phyloP scores from a whole-genome alignment of 768 basidiomycete species.

The Stropharia rugosoannulata region DNA sequence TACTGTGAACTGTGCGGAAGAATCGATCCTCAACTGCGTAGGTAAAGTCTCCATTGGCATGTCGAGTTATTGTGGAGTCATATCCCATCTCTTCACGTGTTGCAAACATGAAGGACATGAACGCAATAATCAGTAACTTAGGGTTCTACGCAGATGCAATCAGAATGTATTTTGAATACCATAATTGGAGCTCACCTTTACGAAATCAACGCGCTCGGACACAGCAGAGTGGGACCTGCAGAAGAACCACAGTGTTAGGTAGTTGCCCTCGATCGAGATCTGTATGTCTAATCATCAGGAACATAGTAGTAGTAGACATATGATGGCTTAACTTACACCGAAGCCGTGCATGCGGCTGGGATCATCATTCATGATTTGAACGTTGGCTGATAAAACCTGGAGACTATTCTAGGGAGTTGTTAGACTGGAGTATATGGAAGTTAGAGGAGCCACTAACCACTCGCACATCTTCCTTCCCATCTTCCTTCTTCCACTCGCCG shows the following conservation, averaged over 20 bases:
- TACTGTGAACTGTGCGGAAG: background rate
- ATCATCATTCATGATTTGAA: too few relatives aligned
- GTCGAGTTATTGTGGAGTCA: background rate
- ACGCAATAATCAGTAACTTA: background rate
- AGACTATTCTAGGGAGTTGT: too few relatives aligned
- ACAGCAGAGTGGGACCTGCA: background rate
- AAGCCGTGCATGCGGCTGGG: too few relatives aligned
- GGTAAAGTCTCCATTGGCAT: too few relatives aligned
- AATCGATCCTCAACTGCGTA: background rate
- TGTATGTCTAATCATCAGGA: background rate
- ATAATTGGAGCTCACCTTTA: background rate
- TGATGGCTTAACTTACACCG: too few relatives aligned
- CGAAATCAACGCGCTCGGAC: background rate
- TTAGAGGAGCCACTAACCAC: too few relatives aligned
- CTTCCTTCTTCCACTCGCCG: too few relatives aligned
- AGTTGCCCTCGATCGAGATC: background rate
- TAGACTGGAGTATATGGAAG: too few relatives aligned
- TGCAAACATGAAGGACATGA: conserved; percentile 2
- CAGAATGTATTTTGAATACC: too few relatives aligned
- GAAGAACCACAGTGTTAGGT: background rate
- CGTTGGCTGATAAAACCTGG: too few relatives aligned
- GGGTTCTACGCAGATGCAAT: background rate
- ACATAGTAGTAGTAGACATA: too few relatives aligned
- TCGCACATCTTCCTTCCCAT: too few relatives aligned
- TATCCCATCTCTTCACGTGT: background rate